Evolutionary conservation across 1,284 basidiomycete species (phyloP).

Genomic region (Ustilago cynodontis): DNA sequence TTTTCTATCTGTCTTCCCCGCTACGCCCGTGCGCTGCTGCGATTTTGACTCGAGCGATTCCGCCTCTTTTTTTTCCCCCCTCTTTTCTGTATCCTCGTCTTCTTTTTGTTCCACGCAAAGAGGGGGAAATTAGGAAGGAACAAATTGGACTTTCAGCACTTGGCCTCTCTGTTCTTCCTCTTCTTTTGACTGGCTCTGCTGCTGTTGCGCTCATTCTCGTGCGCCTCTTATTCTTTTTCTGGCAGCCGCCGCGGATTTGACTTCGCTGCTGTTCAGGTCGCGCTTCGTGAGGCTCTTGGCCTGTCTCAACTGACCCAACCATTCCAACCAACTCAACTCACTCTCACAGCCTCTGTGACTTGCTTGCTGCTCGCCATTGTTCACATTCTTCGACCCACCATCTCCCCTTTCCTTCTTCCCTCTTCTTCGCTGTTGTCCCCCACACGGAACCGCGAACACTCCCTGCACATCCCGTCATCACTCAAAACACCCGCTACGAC

Average conservation of each 20-base stretch:
- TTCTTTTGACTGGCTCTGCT: background rate
- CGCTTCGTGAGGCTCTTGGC: background rate
- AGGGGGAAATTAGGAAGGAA: background rate
- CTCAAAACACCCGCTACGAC: background rate
- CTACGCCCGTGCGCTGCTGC: background rate
- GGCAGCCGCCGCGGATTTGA: background rate
- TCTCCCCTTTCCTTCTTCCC: background rate
- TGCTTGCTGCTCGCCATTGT: background rate
- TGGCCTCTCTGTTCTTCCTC: background rate
- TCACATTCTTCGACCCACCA: background rate
- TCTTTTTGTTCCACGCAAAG: constrained; percentile 4
- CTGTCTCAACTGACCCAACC: background rate
- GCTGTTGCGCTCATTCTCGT: background rate
- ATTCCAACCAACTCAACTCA: background rate
- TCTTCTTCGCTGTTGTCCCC: background rate
- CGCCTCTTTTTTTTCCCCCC: constrained; percentile 1
- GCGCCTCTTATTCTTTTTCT: background rate
- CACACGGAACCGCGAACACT: background rate
- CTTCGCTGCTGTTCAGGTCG: background rate
- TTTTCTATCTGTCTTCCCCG: background rate
- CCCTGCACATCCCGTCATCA: background rate
- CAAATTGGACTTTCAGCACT: background rate
- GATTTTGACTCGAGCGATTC: constrained; percentile 7
- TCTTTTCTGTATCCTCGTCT: too few relatives aligned
- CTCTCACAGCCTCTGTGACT: background rate